Percentiles rank a stretch among this genome's conserved stretches.
Conservation (phyloP, 75 land plant genomes). For the Selaginella moellendorffii region DNA sequence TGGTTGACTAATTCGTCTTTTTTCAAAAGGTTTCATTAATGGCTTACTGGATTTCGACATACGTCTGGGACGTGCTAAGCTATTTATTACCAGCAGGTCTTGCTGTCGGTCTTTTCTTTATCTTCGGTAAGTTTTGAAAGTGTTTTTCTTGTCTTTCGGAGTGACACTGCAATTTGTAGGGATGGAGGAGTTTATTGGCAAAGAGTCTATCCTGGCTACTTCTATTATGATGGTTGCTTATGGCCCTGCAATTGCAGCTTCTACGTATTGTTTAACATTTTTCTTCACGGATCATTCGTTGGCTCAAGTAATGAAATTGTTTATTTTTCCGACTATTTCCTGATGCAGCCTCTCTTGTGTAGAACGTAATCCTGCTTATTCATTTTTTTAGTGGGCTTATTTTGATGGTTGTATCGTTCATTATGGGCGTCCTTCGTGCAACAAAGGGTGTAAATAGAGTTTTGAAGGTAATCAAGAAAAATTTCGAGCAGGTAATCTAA, state of each 20-base stretch:
- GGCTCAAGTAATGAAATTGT: slow-evolving; percentile 56
- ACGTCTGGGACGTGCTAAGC: slow-evolving; percentile 74
- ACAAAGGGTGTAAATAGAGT: slow-evolving; percentile 34
- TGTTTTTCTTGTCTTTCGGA: slow-evolving; percentile 11
- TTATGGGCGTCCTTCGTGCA: slow-evolving; percentile 51
- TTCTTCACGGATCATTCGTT: slow-evolving; percentile 60
- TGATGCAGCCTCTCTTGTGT: slow-evolving; percentile 10
- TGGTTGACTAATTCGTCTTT: no score
- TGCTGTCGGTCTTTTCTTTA: slow-evolving; percentile 47
- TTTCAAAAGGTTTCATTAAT: slow-evolving; percentile 33
- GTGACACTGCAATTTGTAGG: no score
- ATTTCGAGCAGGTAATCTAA: neutral
- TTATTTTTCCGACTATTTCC: neutral
- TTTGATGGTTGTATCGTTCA: slow-evolving; percentile 65
- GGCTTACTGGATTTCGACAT: slow-evolving; percentile 79
- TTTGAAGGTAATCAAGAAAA: slow-evolving; percentile 33
- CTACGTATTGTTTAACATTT: slow-evolving; percentile 77
- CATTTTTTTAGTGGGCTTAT: slow-evolving; percentile 58
- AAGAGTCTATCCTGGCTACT: slow-evolving; percentile 32
- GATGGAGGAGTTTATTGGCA: slow-evolving; percentile 55
- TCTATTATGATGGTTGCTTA: slow-evolving; percentile 47
- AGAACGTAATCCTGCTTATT: slow-evolving; percentile 59
- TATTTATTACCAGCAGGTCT: slow-evolving; percentile 55
- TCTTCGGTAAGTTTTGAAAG: slow-evolving; percentile 41
- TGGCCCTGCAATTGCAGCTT: slow-evolving; percentile 71